These are phyloP conservation scores for Beauveria sp. DNA, from an alignment of 2,329 filamentous ascomycete species.

Conservation along the genomic window DNA sequence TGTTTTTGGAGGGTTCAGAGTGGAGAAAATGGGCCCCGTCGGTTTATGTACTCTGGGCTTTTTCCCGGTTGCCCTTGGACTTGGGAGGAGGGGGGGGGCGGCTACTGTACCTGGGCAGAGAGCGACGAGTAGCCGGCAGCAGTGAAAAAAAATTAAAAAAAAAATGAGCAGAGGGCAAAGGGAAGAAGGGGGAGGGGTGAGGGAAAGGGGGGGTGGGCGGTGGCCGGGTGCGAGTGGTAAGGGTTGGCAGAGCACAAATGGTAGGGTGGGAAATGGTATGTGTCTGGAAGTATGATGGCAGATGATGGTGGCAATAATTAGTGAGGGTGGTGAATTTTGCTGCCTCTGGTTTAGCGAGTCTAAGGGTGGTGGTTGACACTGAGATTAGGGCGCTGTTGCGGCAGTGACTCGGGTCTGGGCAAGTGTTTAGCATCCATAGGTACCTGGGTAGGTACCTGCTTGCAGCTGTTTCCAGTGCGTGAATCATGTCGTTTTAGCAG, in stretches of 20 bases:
- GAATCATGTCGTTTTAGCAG: too few species aligned
- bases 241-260: background rate
- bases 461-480: too few species aligned
- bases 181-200: background rate
- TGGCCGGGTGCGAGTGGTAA: conserved; percentile 2
- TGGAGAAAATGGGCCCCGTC: conserved; percentile 12
- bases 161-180: conserved; percentile 7
- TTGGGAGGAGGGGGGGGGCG: background rate
- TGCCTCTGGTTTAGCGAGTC: too few species aligned
- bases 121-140: conserved; percentile 5
- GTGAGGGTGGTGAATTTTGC: too few species aligned
- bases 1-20: conserved; percentile 14
- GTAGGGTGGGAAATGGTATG: background rate
- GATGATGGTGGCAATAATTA: too few species aligned
- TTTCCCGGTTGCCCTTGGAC: conserved; percentile 9
- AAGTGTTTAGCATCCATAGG: too few species aligned
- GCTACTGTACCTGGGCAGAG: conserved; percentile 6
- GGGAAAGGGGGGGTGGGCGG: background rate
- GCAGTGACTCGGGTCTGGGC: too few species aligned
- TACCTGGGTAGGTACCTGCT: too few species aligned
- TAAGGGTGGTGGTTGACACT: too few species aligned
- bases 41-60: conserved; percentile 11
- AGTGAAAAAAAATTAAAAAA: background rate
- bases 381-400: too few species aligned
- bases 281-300: background rate